These are phyloP conservation scores for Gypsophila paniculata DNA, from an alignment of 179 eudicot species.

Conservation along the genomic window DNA sequence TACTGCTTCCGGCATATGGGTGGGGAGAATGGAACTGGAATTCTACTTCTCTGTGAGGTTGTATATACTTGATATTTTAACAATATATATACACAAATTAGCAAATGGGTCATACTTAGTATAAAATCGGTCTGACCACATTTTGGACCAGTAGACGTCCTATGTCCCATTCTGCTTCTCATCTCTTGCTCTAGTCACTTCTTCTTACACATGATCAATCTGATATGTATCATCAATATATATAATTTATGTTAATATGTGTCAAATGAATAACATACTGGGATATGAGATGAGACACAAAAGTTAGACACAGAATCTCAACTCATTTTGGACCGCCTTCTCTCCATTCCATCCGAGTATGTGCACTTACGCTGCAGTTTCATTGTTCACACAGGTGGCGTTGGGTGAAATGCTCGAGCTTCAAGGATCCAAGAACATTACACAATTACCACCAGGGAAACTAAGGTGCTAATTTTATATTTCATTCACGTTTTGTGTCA, in stretches of 20 bases:
- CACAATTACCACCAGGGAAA: conserved; percentile 71
- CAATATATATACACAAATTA: neutral
- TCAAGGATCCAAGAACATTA: conserved; percentile 40
- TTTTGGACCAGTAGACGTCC: no score
- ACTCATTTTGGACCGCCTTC: neutral
- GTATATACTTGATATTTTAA: neutral
- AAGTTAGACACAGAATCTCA: no score
- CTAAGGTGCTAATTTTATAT: conserved; percentile 46
- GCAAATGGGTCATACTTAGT: neutral
- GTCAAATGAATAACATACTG: no score
- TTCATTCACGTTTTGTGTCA: neutral
- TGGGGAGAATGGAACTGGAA: conserved; percentile 35
- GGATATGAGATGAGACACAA: no score
- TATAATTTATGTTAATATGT: no score
- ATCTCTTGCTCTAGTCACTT: no score
- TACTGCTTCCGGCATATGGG: conserved; percentile 41
- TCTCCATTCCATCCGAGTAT: neutral
- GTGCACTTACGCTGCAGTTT: conserved; percentile 2
- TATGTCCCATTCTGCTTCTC: no score
- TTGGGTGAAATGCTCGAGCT: conserved; percentile 82
- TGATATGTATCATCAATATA: no score
- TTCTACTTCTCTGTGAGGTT: conserved; percentile 22
- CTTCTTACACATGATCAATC: no score
- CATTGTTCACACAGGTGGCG: conserved; percentile 54
- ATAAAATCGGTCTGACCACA: neutral